A percentile compares a stretch with the other conserved stretches of the same genome.
Conservation (phyloP, 306 rosid species). For the Ormosia emarginata region DNA sequence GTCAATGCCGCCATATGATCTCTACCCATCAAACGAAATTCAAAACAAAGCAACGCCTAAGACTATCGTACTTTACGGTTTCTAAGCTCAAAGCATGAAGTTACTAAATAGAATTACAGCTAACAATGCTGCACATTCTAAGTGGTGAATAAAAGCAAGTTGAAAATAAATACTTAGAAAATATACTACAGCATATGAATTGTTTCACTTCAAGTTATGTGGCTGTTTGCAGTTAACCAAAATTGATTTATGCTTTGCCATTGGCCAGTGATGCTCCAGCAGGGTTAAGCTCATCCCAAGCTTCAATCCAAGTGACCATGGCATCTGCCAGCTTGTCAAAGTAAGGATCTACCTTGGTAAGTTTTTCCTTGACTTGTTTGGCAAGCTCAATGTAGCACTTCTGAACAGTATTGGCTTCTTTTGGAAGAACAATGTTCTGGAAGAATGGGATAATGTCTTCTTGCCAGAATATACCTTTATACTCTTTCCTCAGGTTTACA, state of each 20-base stretch:
- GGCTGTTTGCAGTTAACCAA: constrained; percentile 17
- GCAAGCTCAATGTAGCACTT: constrained; percentile 84
- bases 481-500: constrained; percentile 42
- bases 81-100: constrained; percentile 25
- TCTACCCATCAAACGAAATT: constrained; percentile 16
- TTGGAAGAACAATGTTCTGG: constrained; percentile 43
- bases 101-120: constrained; percentile 19
- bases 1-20: background rate
- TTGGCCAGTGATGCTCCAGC: background rate
- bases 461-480: constrained; percentile 47
- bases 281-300: constrained; percentile 78
- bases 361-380: constrained; percentile 87
- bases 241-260: constrained; percentile 31
- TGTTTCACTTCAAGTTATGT: background rate
- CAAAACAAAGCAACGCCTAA: constrained; percentile 22
- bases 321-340: constrained; percentile 66
- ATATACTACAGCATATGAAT: background rate
- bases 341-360: constrained; percentile 75
- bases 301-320: constrained; percentile 78
- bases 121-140: constrained; percentile 28
- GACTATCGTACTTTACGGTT: constrained; percentile 28
- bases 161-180: background rate
- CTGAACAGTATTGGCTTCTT: constrained; percentile 80
- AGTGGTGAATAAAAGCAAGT: background rate
- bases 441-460: constrained; percentile 48